Evolutionary conservation across 345 rosid species (phyloP).

Genomic region (Zanthoxylum bungeanum): DNA sequence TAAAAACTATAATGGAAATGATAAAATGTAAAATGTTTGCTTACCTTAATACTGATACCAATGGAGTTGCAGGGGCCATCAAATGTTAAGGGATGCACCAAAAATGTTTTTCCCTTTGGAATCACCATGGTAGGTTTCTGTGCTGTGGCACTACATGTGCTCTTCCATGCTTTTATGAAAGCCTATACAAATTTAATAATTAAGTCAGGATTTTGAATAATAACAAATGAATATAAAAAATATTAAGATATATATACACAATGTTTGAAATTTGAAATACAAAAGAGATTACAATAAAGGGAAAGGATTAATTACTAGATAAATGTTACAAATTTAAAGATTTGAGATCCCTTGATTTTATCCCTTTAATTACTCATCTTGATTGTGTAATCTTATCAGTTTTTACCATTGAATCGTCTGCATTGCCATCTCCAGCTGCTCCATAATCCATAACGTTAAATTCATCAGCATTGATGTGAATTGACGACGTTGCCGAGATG

Average conservation of each 20-base stretch:
- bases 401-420: slow-evolving; percentile 13
- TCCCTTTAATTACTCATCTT: no score
- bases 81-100: slow-evolving; percentile 16
- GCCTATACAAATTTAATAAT: slow-evolving; percentile 5
- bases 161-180: slow-evolving; percentile 27
- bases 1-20: no score
- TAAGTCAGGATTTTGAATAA: not conserved
- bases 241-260: no score
- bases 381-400: no score
- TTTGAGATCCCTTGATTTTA: no score
- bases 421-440: slow-evolving; percentile 8
- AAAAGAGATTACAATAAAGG: no score
- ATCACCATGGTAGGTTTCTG: slow-evolving; percentile 13
- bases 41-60: not conserved
- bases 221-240: not conserved
- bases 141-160: slow-evolving; percentile 1
- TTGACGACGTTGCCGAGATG: not conserved
- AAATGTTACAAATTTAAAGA: no score
- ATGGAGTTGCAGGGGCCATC: slow-evolving; percentile 28
- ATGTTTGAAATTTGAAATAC: not conserved
- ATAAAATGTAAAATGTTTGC: no score
- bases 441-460: slow-evolving; percentile 17
- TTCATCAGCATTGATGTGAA: not conserved
- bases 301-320: no score
- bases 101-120: slow-evolving; percentile 18